Percentiles rank a stretch among this genome's conserved stretches.
Evolutionary conservation across 2,329 filamentous ascomycete genomes (phyloP).

Genomic region (Penicillium sp.): DNA sequence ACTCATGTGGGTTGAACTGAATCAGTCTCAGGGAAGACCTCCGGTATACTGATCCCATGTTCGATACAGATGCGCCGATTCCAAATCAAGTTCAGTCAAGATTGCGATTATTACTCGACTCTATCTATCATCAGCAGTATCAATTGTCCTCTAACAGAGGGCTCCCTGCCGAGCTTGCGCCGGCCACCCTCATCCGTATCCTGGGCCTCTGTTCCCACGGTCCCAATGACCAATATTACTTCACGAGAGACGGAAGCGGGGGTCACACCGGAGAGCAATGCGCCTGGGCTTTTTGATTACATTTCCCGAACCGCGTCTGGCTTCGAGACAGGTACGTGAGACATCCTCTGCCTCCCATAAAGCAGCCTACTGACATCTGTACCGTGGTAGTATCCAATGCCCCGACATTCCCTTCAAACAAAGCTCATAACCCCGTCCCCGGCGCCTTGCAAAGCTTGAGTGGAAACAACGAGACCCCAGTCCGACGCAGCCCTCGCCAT

Average conservation of each 20-base stretch:
- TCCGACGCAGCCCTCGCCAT: not conserved
- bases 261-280: slow-evolving; percentile 11
- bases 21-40: not conserved
- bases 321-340: slow-evolving; percentile 13
- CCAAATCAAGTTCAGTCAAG: slow-evolving; percentile 47
- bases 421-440: not conserved
- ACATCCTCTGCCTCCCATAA: no score
- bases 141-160: slow-evolving; percentile 48
- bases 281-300: slow-evolving; percentile 4
- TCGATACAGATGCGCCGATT: slow-evolving; percentile 44
- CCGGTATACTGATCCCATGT: not conserved
- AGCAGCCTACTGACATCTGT: not conserved
- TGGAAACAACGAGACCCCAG: not conserved
- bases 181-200: slow-evolving; percentile 32
- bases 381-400: not conserved
- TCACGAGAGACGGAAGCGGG: slow-evolving; percentile 1
- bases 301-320: slow-evolving; percentile 5
- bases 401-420: not conserved
- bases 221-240: slow-evolving; percentile 11
- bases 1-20: slow-evolving; percentile 29
- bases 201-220: slow-evolving; percentile 20
- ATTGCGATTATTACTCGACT: slow-evolving; percentile 45
- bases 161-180: slow-evolving; percentile 29
- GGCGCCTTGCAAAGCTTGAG: not conserved
- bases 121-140: slow-evolving; percentile 45